phyloP scores from a whole-genome alignment of 2,329 filamentous ascomycete genomes.

The Claviceps paspali region DNA sequence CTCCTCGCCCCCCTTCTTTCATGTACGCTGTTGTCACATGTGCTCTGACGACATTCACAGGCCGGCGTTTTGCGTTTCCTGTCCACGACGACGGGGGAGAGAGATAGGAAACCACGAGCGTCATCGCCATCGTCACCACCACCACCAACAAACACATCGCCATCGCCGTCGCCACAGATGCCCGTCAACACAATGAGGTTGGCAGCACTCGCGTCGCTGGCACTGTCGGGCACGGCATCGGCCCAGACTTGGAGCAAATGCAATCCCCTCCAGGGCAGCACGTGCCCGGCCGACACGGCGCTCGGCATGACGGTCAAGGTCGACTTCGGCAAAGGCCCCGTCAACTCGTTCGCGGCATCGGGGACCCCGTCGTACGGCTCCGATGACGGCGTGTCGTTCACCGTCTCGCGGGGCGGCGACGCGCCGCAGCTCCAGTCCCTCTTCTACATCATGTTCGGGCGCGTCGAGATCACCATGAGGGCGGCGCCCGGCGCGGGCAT shows the following conservation, averaged over 20 bases:
- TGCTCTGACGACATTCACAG: too few species aligned
- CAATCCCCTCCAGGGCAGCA: constrained; percentile 23
- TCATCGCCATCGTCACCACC: background rate
- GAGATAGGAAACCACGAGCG: too few species aligned
- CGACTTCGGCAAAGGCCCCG: constrained; percentile 66
- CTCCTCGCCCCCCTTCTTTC: too few species aligned
- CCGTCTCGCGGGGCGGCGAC: constrained; percentile 63
- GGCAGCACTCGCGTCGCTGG: too few species aligned
- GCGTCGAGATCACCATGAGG: constrained; percentile 72
- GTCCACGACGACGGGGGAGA: too few species aligned
- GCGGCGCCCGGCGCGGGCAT: constrained; percentile 80
- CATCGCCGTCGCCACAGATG: too few species aligned
- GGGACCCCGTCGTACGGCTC: constrained; percentile 56
- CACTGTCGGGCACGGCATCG: constrained; percentile 11
- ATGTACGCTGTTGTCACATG: too few species aligned
- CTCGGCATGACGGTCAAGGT: constrained; percentile 69
- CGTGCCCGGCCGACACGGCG: constrained; percentile 62
- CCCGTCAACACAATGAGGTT: background rate
- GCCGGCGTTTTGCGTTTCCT: too few species aligned
- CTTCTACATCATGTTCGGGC: constrained; percentile 99
- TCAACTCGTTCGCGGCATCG: constrained; percentile 61
- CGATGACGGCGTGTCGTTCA: constrained; percentile 63
- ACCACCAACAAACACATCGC: background rate
- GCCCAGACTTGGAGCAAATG: constrained; percentile 27
- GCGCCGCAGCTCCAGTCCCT: constrained; percentile 74